Conservation (phyloP, 2,329 filamentous ascomycete species). For the Claviceps cyperi region DNA sequence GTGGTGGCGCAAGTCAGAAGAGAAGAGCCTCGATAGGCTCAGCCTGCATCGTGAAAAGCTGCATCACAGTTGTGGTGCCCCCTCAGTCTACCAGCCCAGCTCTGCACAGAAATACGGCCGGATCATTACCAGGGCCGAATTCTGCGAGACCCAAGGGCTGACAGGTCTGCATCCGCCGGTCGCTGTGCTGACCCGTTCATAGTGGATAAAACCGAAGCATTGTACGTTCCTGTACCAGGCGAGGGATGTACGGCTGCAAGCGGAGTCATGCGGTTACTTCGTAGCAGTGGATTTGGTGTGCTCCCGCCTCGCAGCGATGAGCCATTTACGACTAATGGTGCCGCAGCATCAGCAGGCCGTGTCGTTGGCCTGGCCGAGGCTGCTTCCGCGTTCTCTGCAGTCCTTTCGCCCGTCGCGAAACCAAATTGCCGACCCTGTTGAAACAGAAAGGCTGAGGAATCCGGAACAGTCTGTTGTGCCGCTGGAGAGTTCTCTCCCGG, state of each 20-base stretch:
- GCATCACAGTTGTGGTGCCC: too few relatives aligned
- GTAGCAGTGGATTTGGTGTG: constrained; percentile 1
- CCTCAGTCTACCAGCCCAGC: too few relatives aligned
- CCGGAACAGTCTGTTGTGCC: not conserved
- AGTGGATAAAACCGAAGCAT: not conserved
- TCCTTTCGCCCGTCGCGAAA: not conserved
- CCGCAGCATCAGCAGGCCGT: not conserved
- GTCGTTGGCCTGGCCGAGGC: not conserved
- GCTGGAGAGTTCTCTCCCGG: not conserved
- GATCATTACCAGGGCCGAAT: constrained; percentile 4
- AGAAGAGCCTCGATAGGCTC: too few relatives aligned
- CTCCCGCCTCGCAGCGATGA: constrained; percentile 2
- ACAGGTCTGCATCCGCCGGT: not conserved
- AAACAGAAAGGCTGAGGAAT: not conserved
- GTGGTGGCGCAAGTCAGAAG: too few relatives aligned
- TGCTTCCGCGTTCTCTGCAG: not conserved
- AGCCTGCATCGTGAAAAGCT: too few relatives aligned
- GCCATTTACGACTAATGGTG: constrained; percentile 1
- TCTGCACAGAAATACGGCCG: not conserved
- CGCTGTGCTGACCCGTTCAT: not conserved
- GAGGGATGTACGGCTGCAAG: not conserved
- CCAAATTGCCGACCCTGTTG: not conserved
- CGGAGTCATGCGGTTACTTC: not conserved
- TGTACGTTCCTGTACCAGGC: not conserved
- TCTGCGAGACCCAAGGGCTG: constrained; percentile 1